phyloP scores from a whole-genome alignment of 2,329 filamentous ascomycete genomes.

The Neobulgaria alba region DNA sequence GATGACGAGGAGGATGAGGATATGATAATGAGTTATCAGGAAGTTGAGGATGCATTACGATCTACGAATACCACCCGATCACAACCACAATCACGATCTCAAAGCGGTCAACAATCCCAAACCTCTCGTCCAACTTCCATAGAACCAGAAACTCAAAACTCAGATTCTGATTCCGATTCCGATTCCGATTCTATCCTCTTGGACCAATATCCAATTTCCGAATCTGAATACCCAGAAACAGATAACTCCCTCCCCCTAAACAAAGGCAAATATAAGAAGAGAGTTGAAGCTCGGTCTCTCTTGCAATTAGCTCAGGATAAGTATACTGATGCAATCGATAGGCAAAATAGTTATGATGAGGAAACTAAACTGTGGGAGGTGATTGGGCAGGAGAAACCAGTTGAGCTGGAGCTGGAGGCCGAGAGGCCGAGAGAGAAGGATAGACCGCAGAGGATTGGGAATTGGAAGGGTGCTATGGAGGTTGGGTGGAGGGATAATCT shows the following conservation, averaged over 20 bases:
- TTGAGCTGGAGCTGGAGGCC: slow-evolving; percentile 16
- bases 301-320: slow-evolving; percentile 17
- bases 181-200: neutral
- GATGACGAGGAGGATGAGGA: slow-evolving; percentile 18
- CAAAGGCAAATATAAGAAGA: neutral
- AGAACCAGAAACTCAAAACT: slow-evolving; percentile 14
- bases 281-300: neutral
- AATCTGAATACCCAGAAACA: neutral
- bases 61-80: slow-evolving; percentile 14
- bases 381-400: slow-evolving; percentile 21
- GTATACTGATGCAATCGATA: slow-evolving; percentile 23
- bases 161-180: neutral
- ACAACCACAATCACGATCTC: slow-evolving; percentile 8
- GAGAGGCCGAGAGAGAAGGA: slow-evolving; percentile 6
- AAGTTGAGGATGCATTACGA: slow-evolving; percentile 22
- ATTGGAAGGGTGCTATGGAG: neutral
- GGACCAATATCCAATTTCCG: neutral
- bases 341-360: slow-evolving; percentile 17
- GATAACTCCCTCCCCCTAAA: neutral
- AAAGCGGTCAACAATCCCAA: neutral
- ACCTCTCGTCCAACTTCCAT: neutral
- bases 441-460: slow-evolving; percentile 2
- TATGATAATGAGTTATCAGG: slow-evolving; percentile 30
- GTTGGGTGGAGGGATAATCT: slow-evolving; percentile 23
- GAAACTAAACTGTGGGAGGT: slow-evolving; percentile 25